Evolutionary conservation across 352 stramenopile genomes (phyloP).

Genomic region (Globisporangium sylvaticum): DNA sequence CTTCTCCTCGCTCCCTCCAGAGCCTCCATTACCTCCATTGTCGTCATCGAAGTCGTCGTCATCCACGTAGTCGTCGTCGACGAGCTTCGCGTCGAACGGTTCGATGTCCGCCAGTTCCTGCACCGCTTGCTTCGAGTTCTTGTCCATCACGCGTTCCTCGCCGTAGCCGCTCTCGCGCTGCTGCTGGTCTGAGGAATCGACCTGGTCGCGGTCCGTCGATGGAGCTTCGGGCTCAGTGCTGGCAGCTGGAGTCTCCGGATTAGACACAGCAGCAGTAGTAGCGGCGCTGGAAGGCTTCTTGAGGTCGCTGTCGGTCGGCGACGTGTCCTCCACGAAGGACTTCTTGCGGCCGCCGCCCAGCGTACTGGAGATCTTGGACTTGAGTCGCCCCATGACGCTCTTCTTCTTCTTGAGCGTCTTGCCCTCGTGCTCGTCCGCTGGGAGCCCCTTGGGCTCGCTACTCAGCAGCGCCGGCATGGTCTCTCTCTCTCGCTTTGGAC

Average conservation of each 20-base stretch:
- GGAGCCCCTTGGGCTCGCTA: constrained; percentile 4
- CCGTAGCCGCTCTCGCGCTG: background rate
- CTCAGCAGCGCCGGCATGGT: constrained; percentile 32
- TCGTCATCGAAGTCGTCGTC: constrained; percentile 9
- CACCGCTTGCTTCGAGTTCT: background rate
- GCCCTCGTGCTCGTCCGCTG: constrained; percentile 17
- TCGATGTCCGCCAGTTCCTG: constrained; percentile 6
- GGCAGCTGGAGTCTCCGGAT: background rate
- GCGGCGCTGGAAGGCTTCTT: background rate
- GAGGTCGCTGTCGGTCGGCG: constrained; percentile 34
- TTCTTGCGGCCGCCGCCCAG: constrained; percentile 45
- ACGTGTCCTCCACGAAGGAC: constrained; percentile 17
- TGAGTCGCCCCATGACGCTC: constrained; percentile 61
- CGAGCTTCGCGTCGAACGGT: constrained; percentile 16
- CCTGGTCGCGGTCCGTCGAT: background rate
- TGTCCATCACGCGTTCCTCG: background rate
- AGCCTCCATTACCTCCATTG: background rate
- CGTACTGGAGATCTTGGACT: constrained; percentile 55
- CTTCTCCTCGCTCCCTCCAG: background rate
- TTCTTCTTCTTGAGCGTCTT: constrained; percentile 48
- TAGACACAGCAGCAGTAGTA: background rate
- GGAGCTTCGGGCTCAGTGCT: constrained; percentile 17
- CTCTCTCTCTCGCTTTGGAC: background rate
- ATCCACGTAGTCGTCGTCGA: constrained; percentile 20
- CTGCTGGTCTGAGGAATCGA: background rate